Evolutionary conservation across 306 rosid species (phyloP).

Genomic region (Prunus armeniaca): DNA sequence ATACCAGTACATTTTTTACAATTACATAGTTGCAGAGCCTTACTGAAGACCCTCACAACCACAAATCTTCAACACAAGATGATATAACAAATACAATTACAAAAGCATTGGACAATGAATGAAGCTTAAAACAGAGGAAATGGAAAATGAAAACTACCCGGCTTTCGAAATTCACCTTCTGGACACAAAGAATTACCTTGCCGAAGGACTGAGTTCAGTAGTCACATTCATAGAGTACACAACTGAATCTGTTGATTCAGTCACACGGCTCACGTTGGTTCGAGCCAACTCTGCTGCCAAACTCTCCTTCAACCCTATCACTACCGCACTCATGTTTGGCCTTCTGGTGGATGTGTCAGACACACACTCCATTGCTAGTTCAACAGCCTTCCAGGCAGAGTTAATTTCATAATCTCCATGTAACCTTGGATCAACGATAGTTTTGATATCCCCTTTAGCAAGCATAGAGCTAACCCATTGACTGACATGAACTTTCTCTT

Average conservation of each 20-base stretch:
- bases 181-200: conserved; percentile 12
- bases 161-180: not conserved
- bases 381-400: conserved; percentile 19
- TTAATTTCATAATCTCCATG: conserved; percentile 12
- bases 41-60: too few species aligned
- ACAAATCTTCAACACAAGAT: not conserved
- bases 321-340: conserved; percentile 29
- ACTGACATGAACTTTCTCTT: not conserved
- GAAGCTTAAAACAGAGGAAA: too few species aligned
- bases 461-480: conserved; percentile 27
- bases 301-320: conserved; percentile 21
- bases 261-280: not conserved
- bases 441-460: conserved; percentile 21
- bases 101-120: not conserved
- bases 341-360: conserved; percentile 11
- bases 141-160: too few species aligned
- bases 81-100: not conserved
- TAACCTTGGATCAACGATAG: conserved; percentile 23
- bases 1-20: not conserved
- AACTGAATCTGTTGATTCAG: conserved; percentile 2
- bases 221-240: conserved; percentile 1
- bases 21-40: not conserved
- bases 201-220: conserved; percentile 14
- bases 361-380: conserved; percentile 22
- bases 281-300: conserved; percentile 22